Conservation (phyloP, 2,329 filamentous ascomycete genomes). For the Fusarium verrucosum region DNA sequence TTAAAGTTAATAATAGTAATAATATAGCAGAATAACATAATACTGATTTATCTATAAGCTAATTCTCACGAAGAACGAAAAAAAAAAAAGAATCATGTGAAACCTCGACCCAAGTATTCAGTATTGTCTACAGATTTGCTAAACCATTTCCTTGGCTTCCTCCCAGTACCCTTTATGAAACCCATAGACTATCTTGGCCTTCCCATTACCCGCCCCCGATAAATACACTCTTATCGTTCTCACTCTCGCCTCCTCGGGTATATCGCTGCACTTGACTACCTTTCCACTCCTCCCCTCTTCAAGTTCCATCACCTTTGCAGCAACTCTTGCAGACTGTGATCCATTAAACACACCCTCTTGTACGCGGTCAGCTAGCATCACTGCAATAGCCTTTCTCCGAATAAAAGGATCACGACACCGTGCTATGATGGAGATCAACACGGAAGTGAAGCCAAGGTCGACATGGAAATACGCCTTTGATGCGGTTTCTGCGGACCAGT, state of each 20-base stretch:
- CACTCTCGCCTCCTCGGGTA: background rate
- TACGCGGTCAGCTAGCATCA: constrained; percentile 15
- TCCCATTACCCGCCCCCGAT: background rate
- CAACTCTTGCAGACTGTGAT: constrained; percentile 6
- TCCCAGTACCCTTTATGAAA: constrained; percentile 9
- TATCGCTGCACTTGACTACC: constrained; percentile 1
- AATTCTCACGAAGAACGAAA: background rate
- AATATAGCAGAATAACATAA: too few species aligned
- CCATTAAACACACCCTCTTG: constrained; percentile 26
- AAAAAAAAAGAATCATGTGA: too few species aligned
- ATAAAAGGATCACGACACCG: constrained; percentile 18
- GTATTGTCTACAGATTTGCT: background rate
- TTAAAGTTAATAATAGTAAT: too few species aligned
- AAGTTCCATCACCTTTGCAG: constrained; percentile 15
- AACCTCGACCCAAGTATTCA: too few species aligned
- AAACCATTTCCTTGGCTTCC: constrained; percentile 1
- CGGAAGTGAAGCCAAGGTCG: constrained; percentile 19
- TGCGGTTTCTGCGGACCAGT: background rate
- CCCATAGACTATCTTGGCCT: constrained; percentile 10
- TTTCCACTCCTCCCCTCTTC: constrained; percentile 14
- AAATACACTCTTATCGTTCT: constrained; percentile 15
- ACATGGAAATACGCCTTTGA: constrained; percentile 15
- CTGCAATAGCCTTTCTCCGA: constrained; percentile 6
- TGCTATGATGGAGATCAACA: constrained; percentile 13
- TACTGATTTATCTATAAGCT: too few species aligned